Conservation (phyloP, 257 asterid genomes). For the Solanum acaule region DNA sequence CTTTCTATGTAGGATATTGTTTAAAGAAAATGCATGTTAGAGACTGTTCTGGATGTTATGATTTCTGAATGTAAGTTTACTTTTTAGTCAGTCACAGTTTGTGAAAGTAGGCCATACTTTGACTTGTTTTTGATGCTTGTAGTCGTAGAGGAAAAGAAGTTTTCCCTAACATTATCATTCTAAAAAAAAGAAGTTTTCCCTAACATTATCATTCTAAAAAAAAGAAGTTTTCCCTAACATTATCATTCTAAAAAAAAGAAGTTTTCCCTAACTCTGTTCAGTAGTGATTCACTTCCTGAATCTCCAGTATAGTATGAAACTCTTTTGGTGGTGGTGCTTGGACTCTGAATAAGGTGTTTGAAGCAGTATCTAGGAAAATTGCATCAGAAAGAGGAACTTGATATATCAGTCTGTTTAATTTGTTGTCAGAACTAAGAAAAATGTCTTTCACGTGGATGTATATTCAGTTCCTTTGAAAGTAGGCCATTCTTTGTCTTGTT, state of each 20-base stretch:
- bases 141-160: neutral
- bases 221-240: neutral
- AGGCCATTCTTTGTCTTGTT: neutral
- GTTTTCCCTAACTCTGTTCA: neutral
- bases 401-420: neutral
- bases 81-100: neutral
- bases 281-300: neutral
- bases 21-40: neutral
- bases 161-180: neutral
- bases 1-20: conserved; percentile 11
- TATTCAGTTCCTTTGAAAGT: neutral
- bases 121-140: neutral
- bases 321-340: neutral
- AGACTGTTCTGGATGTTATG: neutral
- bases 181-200: neutral
- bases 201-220: neutral
- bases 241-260: neutral
- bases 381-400: neutral
- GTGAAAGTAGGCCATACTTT: neutral
- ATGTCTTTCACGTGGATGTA: neutral
- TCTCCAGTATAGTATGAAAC: neutral
- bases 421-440: neutral
- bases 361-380: neutral
- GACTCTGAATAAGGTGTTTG: neutral
- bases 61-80: neutral